Evolutionary conservation across 176 grass and related monocot genomes (phyloP).

Genomic region (Oropetium thomaeum): DNA sequence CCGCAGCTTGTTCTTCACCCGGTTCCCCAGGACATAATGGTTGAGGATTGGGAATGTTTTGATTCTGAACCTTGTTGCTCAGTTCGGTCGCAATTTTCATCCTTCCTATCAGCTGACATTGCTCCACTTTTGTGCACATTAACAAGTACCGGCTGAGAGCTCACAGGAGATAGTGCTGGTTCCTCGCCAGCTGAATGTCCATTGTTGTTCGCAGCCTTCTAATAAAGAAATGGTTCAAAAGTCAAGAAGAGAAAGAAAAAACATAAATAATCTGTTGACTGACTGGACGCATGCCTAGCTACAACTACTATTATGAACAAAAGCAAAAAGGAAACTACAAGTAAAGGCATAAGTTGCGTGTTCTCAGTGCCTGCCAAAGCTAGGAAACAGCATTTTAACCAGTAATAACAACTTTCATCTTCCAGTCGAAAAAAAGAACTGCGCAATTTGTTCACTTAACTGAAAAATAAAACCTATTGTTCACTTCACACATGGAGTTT

Average conservation of each 20-base stretch:
- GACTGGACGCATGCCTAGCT: neutral
- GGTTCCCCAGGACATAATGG: conserved; percentile 37
- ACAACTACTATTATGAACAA: conserved; percentile 3
- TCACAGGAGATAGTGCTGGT: conserved; percentile 44
- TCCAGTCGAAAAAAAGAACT: too few relatives aligned
- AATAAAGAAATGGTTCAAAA: neutral
- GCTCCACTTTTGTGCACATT: conserved; percentile 38
- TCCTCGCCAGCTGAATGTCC: conserved; percentile 42
- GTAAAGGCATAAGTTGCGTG: neutral
- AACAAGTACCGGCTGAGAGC: conserved; percentile 76
- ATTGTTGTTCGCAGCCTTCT: conserved; percentile 58
- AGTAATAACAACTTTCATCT: neutral
- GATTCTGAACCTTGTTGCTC: conserved; percentile 36
- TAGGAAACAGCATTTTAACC: neutral
- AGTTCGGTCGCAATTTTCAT: conserved; percentile 28
- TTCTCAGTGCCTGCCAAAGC: neutral
- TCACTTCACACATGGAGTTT: neutral
- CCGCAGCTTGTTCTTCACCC: conserved; percentile 72
- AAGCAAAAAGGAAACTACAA: neutral
- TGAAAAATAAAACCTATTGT: neutral
- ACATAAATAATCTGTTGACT: neutral
- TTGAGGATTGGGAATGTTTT: conserved; percentile 30
- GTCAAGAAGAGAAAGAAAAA: neutral
- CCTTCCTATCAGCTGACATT: conserved; percentile 31
- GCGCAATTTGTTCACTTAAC: neutral